Conservation (phyloP, 176 grass and related monocot species). For the Phoenix dactylifera region DNA sequence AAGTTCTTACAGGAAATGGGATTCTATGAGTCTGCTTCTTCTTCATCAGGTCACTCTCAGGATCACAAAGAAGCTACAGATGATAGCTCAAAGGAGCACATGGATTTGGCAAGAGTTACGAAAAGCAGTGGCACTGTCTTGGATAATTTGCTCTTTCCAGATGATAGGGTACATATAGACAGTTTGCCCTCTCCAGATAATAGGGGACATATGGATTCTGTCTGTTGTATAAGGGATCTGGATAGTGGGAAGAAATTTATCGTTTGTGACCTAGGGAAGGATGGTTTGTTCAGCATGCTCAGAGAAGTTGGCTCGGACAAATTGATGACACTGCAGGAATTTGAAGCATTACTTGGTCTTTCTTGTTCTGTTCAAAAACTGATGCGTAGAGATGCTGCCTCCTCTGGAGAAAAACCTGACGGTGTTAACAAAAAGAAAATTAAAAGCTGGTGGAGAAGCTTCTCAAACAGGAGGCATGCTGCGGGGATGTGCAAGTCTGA, state of each 20-base stretch:
- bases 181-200: conserved; percentile 20
- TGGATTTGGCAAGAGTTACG: conserved; percentile 28
- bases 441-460: conserved; percentile 51
- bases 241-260: conserved; percentile 33
- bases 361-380: conserved; percentile 35
- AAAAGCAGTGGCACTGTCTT: conserved; percentile 9
- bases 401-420: conserved; percentile 5
- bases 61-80: conserved; percentile 21
- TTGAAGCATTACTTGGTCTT: conserved; percentile 45
- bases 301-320: conserved; percentile 57
- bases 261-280: conserved; percentile 21
- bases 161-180: conserved; percentile 11
- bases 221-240: conserved; percentile 40
- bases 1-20: conserved; percentile 57
- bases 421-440: conserved; percentile 28
- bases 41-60: conserved; percentile 13
- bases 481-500: conserved; percentile 34
- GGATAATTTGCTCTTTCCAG: conserved; percentile 15
- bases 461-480: conserved; percentile 33
- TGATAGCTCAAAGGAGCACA: conserved; percentile 6
- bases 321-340: conserved; percentile 46
- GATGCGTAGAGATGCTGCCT: conserved; percentile 16
- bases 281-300: conserved; percentile 28
- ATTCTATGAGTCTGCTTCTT: conserved; percentile 29
- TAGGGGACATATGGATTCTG: conserved; percentile 7